Percentiles rank a stretch among this genome's conserved stretches.
Conservation (phyloP, 1,284 basidiomycete genomes). For the Xerocomus minutiporus region DNA sequence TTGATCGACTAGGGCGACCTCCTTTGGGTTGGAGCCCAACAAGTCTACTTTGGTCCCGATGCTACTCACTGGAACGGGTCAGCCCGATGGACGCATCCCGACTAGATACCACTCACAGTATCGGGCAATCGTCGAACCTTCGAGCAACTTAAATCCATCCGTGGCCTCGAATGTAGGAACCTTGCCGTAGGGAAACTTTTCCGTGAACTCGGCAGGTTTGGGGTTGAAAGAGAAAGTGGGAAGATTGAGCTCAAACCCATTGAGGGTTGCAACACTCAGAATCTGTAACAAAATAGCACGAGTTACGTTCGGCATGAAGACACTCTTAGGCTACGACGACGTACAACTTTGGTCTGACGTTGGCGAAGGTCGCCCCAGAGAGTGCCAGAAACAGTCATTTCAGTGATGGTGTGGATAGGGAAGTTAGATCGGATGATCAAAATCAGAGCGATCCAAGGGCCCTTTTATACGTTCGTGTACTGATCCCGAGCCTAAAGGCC, state of each 20-base stretch:
- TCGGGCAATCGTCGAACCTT: conserved; percentile 52
- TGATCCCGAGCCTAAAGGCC: neutral
- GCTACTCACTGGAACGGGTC: conserved; percentile 37
- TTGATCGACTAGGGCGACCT: neutral
- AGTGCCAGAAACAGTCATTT: conserved; percentile 20
- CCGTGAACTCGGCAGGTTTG: conserved; percentile 39
- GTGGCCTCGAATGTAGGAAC: conserved; percentile 50
- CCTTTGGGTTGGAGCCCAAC: neutral
- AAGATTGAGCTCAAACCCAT: conserved; percentile 16
- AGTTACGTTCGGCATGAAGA: neutral
- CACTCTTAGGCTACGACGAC: conserved; percentile 4
- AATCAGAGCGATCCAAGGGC: neutral
- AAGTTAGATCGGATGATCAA: neutral
- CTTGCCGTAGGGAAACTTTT: conserved; percentile 46
- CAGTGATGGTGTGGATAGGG: neutral
- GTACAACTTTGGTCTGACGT: conserved; percentile 24
- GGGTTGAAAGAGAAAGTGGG: conserved; percentile 24
- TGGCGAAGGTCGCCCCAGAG: conserved; percentile 22
- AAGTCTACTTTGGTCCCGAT: conserved; percentile 33
- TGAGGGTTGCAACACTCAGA: conserved; percentile 21
- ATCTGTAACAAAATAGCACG: conserved; percentile 9
- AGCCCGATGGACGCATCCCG: neutral
- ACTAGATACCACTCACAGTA: conserved; percentile 44
- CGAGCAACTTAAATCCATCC: conserved; percentile 49
- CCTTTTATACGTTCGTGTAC: neutral